Conservation (phyloP, 371 early-diverging fungal species). For the Chytridiales sp. region DNA sequence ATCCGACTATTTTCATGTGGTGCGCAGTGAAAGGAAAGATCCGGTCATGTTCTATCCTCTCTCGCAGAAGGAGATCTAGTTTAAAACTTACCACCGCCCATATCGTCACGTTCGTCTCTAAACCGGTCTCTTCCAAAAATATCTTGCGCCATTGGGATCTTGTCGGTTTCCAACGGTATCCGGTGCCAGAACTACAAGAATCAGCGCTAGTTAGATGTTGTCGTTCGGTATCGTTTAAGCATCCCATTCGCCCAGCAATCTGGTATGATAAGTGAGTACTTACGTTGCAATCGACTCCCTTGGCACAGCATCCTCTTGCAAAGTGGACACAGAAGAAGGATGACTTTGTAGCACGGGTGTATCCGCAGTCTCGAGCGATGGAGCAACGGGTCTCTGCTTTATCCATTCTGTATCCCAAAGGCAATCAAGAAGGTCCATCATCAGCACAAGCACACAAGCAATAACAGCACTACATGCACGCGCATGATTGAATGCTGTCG, state of each 20-base stretch:
- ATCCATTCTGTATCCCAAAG: constrained; percentile 26
- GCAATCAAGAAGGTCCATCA: constrained; percentile 4
- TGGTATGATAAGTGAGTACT: too few species aligned
- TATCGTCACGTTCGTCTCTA: constrained; percentile 79
- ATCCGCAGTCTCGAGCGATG: constrained; percentile 68
- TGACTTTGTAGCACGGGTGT: constrained; percentile 67
- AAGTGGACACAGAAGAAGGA: constrained; percentile 80
- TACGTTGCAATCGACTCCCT: constrained; percentile 41
- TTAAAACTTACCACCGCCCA: constrained; percentile 63
- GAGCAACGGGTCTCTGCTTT: constrained; percentile 67
- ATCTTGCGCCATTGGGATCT: constrained; percentile 60
- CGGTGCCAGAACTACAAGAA: constrained; percentile 68
- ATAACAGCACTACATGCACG: too few species aligned
- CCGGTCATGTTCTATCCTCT: neutral
- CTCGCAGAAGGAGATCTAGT: neutral
- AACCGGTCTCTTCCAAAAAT: constrained; percentile 75
- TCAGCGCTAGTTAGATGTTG: neutral
- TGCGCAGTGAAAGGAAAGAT: neutral
- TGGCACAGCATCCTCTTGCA: constrained; percentile 80
- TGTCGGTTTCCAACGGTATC: constrained; percentile 59
- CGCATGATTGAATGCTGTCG: too few species aligned
- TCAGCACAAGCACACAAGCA: neutral
- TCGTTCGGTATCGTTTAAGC: neutral
- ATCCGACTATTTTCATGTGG: constrained; percentile 56
- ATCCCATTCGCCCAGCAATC: neutral